Conservation (phyloP, 805 yeast species). For the Cyberlindnera veronae region DNA sequence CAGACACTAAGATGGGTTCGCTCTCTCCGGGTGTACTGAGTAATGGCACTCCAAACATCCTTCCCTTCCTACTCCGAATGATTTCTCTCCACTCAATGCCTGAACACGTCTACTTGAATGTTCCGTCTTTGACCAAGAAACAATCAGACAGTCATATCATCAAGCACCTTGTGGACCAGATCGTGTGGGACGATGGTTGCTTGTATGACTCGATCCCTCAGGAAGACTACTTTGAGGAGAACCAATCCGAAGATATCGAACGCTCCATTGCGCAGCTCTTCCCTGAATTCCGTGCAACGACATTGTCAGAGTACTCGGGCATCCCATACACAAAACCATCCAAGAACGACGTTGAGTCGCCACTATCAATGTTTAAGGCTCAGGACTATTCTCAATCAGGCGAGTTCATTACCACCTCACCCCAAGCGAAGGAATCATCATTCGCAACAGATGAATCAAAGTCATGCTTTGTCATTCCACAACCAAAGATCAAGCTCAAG, state of each 20-base stretch:
- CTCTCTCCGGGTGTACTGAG: slow-evolving; percentile 26
- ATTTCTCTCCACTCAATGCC: slow-evolving; percentile 66
- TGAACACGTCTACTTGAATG: slow-evolving; percentile 39
- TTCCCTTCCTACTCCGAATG: slow-evolving; percentile 65
- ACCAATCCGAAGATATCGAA: slow-evolving; percentile 19
- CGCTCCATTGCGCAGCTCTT: slow-evolving; percentile 28
- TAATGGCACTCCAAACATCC: slow-evolving; percentile 52
- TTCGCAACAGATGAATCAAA: slow-evolving; percentile 1
- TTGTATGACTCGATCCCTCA: slow-evolving; percentile 13
- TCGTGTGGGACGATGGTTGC: slow-evolving; percentile 27
- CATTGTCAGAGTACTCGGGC: slow-evolving; percentile 22
- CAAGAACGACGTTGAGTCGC: slow-evolving; percentile 20
- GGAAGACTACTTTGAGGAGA: slow-evolving; percentile 1
- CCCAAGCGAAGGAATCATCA: slow-evolving; percentile 1
- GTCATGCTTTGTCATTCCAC: slow-evolving; percentile 32
- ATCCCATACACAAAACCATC: slow-evolving; percentile 4
- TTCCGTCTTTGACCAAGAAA: slow-evolving; percentile 28
- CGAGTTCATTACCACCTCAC: slow-evolving; percentile 7
- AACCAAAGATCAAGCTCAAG: slow-evolving; percentile 34
- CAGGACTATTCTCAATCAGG: slow-evolving; percentile 8
- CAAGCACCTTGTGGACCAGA: slow-evolving; percentile 30
- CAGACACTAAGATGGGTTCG: slow-evolving; percentile 4
- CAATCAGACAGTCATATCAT: slow-evolving; percentile 24
- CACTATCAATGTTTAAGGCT: slow-evolving; percentile 16
- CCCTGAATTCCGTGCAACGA: slow-evolving; percentile 24